phyloP scores from a whole-genome alignment of 2,329 filamentous ascomycete species.

The Penicillium vulpinum region DNA sequence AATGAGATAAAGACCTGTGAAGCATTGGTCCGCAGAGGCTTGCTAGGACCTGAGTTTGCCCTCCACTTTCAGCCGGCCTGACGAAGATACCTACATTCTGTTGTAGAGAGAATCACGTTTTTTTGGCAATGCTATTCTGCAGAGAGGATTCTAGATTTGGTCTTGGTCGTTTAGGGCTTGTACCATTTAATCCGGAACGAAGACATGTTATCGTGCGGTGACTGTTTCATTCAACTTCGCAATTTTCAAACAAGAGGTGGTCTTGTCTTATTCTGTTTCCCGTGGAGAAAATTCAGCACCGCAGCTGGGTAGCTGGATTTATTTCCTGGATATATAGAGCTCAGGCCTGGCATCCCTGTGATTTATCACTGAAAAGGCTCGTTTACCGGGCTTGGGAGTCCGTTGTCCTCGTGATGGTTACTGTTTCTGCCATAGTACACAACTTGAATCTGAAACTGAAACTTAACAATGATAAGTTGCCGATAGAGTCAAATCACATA shows the following conservation, averaged over 20 bases:
- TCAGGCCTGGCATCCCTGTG: no score
- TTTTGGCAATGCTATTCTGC: conserved; percentile 14
- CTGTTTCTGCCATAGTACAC: no score
- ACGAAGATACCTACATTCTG: conserved; percentile 9
- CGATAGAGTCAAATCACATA: no score
- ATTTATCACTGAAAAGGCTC: no score
- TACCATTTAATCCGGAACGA: neutral
- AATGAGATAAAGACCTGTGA: conserved; percentile 15
- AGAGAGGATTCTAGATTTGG: conserved; percentile 8
- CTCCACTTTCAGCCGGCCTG: conserved; percentile 13
- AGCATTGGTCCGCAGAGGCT: conserved; percentile 13
- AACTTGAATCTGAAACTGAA: no score
- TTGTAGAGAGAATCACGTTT: conserved; percentile 5
- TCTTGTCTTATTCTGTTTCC: neutral
- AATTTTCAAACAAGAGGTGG: neutral
- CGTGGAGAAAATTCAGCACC: no score
- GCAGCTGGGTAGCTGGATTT: no score
- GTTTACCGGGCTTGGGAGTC: no score
- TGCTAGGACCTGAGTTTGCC: conserved; percentile 16
- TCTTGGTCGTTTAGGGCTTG: neutral
- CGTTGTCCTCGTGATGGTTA: no score
- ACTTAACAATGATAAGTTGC: no score
- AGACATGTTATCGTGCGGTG: neutral
- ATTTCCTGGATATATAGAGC: no score
- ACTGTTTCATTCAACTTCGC: neutral